Percentiles rank a stretch among this genome's conserved stretches.
These are phyloP conservation scores for Neofusicoccum parvum DNA, from an alignment of 2,329 filamentous ascomycete genomes.

Conservation along the genomic window DNA sequence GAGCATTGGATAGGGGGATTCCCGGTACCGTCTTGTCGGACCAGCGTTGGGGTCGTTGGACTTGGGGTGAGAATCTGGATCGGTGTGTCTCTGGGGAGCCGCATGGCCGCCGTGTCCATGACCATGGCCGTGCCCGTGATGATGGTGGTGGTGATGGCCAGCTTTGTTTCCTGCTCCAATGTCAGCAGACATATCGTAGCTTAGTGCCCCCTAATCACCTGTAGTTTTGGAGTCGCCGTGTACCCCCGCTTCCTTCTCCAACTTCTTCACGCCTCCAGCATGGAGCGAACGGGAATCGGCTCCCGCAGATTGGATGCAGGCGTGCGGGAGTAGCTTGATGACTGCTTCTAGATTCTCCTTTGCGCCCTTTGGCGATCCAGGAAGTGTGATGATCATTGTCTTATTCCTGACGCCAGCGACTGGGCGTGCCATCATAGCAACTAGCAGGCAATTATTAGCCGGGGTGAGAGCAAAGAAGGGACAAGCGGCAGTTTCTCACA, in stretches of 20 bases:
- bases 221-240: slow-evolving; percentile 27
- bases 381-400: slow-evolving; percentile 83
- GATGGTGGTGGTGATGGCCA: slow-evolving; percentile 34
- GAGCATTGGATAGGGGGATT: slow-evolving; percentile 91
- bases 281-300: slow-evolving; percentile 80
- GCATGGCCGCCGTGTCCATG: slow-evolving; percentile 60
- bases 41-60: slow-evolving; percentile 64
- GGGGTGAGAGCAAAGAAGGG: background rate
- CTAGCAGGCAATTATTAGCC: slow-evolving; percentile 50
- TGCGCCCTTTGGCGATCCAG: slow-evolving; percentile 92
- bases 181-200: background rate
- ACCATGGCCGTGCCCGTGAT: slow-evolving; percentile 60
- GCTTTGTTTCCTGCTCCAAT: background rate
- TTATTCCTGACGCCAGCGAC: slow-evolving; percentile 84
- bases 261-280: slow-evolving; percentile 75
- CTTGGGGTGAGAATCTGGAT: slow-evolving; percentile 57
- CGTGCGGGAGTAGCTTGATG: slow-evolving; percentile 88
- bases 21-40: slow-evolving; percentile 71
- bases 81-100: slow-evolving; percentile 70
- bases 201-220: slow-evolving; percentile 24
- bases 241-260: slow-evolving; percentile 81
- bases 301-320: slow-evolving; percentile 86
- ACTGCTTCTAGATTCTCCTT: slow-evolving; percentile 90
- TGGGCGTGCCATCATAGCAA: slow-evolving; percentile 95
- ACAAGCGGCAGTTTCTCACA: slow-evolving; percentile 60